Conservation (phyloP, 805 yeast species). For the Barnettozyma sucrosica region DNA sequence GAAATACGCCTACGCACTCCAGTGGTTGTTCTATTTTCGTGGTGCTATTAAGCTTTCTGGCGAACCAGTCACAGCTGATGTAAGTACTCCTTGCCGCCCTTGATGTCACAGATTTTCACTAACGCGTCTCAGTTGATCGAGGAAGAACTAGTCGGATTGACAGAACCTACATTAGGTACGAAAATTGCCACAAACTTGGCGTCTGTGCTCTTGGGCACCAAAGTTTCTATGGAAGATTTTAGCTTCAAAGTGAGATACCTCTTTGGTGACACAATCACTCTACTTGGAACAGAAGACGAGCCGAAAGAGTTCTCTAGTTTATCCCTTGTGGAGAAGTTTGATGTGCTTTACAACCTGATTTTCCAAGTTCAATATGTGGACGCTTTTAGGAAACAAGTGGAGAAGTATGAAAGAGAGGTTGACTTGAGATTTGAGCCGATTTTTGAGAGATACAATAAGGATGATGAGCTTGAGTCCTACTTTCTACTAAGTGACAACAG, state of each 20-base stretch:
- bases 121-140: slow-evolving; percentile 32
- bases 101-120: slow-evolving; percentile 1
- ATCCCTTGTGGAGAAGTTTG: slow-evolving; percentile 41
- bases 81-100: slow-evolving; percentile 23
- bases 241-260: slow-evolving; percentile 24
- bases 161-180: slow-evolving; percentile 36
- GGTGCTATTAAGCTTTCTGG: slow-evolving; percentile 43
- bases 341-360: slow-evolving; percentile 41
- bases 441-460: slow-evolving; percentile 15
- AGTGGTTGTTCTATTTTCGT: slow-evolving; percentile 53
- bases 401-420: slow-evolving; percentile 29
- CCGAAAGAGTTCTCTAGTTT: slow-evolving; percentile 35
- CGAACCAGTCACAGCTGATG: slow-evolving; percentile 51
- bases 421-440: slow-evolving; percentile 30
- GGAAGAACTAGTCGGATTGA: slow-evolving; percentile 48
- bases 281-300: slow-evolving; percentile 22
- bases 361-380: slow-evolving; percentile 37
- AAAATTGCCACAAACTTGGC: slow-evolving; percentile 32
- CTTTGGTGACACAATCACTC: slow-evolving; percentile 19
- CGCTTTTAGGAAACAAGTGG: slow-evolving; percentile 43
- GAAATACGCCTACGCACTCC: slow-evolving; percentile 36
- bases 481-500: slow-evolving; percentile 46
- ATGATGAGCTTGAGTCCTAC: slow-evolving; percentile 20
- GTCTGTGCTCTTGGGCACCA: slow-evolving; percentile 18
- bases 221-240: slow-evolving; percentile 22